Base-by-base conservation (phyloP, 768 basidiomycete species). In the Xanthoconium purpureum region DNA sequence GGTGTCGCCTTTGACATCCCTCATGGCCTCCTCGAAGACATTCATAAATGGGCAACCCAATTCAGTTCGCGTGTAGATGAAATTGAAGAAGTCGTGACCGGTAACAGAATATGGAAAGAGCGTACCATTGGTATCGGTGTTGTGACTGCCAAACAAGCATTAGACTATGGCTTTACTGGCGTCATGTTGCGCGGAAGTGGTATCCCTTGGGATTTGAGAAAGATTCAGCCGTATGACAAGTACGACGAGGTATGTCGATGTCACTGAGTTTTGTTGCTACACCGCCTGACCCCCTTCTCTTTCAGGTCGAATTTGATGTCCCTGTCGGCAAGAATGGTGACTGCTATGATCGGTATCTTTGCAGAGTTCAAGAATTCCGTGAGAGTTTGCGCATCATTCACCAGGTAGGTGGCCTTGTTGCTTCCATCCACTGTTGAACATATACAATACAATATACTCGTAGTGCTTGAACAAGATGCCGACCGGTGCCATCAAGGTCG, bases 391-490 rank as follows among this genome's bases (percentile, higher is more conserved):
- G 83, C 29, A 99, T 99, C 71, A 86, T 99, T 65, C 76, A 80
- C 62, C 93, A 89, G 73, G 87, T 81, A 33, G 20, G 76, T 68
- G 32, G 33, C 37, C 43, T 35, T 1, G 15, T 6, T 36, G 10
- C 12, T 24, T 17, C 6, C 29, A 0, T 13, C 20, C 15, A 18
- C 37, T 32, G 1, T 49, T 50, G 35, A 45, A 4, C 17, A 42
- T 39, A 29, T n/a, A 14, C 32, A 48, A 48, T 50, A n/a, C 18
- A 14, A 49, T 35, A 2, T 13, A 29, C n/a, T 12, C 32, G 7
- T 74, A 97, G 84, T 97, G 94, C 71, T 74, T 99, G 63, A 97
- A 98, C 80, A 98, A 97, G 77, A 99, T 99, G 77, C 90, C 96
- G 0, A 78, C 85, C 13, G 97, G 97, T 36, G 92, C 83, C 30